These are phyloP conservation scores for Tilletia indica DNA, from an alignment of 1,284 basidiomycete genomes.

Conservation along the genomic window DNA sequence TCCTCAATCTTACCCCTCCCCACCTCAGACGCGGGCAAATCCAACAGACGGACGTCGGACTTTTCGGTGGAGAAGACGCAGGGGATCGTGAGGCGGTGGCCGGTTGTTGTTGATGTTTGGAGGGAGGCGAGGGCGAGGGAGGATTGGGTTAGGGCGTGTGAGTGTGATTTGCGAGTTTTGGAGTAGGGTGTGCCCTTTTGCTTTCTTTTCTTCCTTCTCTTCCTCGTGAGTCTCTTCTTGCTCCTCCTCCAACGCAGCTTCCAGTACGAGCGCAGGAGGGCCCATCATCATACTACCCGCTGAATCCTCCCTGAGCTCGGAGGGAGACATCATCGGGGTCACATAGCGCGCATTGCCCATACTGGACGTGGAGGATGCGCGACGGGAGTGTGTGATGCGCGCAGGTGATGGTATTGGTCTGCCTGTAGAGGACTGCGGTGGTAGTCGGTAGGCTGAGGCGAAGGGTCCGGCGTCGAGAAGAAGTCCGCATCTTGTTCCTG, in stretches of 20 bases:
- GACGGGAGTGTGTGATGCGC: neutral
- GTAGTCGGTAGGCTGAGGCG: no score
- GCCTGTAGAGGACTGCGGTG: neutral
- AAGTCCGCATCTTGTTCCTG: no score
- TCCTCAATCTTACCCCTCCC: slow-evolving; percentile 78
- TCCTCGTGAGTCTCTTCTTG: neutral
- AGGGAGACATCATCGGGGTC: slow-evolving; percentile 9
- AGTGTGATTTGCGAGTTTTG: slow-evolving; percentile 21
- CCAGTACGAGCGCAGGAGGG: neutral
- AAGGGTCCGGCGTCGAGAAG: no score
- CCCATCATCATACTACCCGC: neutral
- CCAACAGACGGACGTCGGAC: slow-evolving; percentile 76
- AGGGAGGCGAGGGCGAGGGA: neutral
- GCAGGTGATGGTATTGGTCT: neutral
- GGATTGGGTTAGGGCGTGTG: slow-evolving; percentile 15
- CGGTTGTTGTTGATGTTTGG: slow-evolving; percentile 22
- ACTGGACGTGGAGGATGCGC: slow-evolving; percentile 3
- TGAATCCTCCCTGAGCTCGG: neutral
- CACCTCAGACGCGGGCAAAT: slow-evolving; percentile 80
- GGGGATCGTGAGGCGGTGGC: slow-evolving; percentile 39
- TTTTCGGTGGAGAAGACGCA: slow-evolving; percentile 92
- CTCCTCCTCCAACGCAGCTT: neutral
- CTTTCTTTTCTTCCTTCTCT: neutral
- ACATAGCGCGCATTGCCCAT: neutral
- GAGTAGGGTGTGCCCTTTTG: neutral